These are phyloP conservation scores for Ramaria sp. DNA, from an alignment of 768 basidiomycete species.

Conservation along the genomic window DNA sequence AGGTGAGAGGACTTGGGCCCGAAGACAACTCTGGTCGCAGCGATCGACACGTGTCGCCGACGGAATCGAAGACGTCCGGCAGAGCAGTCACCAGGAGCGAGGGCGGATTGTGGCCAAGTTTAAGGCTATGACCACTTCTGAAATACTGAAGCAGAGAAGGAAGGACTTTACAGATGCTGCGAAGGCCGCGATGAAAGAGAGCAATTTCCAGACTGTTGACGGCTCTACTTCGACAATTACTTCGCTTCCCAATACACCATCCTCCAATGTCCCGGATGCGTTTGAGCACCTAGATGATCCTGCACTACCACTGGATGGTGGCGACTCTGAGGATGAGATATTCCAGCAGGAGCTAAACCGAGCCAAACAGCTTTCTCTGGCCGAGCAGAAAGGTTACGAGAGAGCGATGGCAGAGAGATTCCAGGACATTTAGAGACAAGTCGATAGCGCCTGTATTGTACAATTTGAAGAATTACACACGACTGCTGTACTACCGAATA, in stretches of 20 bases:
- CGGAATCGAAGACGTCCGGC: constrained; percentile 26
- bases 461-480: not conserved
- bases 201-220: constrained; percentile 1
- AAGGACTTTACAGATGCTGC: constrained; percentile 24
- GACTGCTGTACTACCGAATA: too few relatives aligned
- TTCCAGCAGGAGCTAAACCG: constrained; percentile 21
- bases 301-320: constrained; percentile 2
- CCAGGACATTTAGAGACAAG: constrained; percentile 2
- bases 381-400: constrained; percentile 19
- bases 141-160: constrained; percentile 23
- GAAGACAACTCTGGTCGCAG: constrained; percentile 24
- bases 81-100: constrained; percentile 25
- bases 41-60: constrained; percentile 29
- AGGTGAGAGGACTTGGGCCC: constrained; percentile 20
- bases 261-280: not conserved
- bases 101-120: constrained; percentile 27
- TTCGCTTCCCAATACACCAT: not conserved
- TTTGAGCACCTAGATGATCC: constrained; percentile 7
- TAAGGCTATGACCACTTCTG: constrained; percentile 19
- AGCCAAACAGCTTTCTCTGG: constrained; percentile 26
- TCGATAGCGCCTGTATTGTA: not conserved
- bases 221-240: not conserved
- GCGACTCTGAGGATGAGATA: constrained; percentile 9
- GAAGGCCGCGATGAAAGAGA: constrained; percentile 21
- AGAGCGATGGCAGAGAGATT: not conserved